Percentiles rank a stretch among this genome's conserved stretches.
These are phyloP conservation scores for Aureobasidium uvarum DNA, from an alignment of 2,329 filamentous ascomycete species.

Conservation along the genomic window DNA sequence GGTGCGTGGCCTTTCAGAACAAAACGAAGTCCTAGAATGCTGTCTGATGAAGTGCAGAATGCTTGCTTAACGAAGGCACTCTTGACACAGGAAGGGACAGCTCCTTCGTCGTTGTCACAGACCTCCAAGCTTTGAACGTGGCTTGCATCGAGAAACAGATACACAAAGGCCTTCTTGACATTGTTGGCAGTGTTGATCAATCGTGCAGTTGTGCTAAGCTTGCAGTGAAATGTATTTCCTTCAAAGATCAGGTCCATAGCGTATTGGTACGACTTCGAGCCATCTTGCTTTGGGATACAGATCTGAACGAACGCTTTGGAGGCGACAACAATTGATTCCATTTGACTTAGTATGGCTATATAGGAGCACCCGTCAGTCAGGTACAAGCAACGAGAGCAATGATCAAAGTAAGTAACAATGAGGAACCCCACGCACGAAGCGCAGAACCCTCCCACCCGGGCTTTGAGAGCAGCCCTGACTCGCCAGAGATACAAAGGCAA, in stretches of 20 bases:
- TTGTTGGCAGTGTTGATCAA: neutral
- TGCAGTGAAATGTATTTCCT: neutral
- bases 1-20: neutral
- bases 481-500: conserved; percentile 3
- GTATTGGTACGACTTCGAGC: neutral
- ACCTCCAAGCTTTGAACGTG: neutral
- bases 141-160: conserved; percentile 9
- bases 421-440: conserved; percentile 15
- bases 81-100: neutral
- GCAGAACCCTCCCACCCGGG: conserved; percentile 24
- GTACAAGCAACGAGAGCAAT: neutral
- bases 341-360: neutral
- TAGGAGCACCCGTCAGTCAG: neutral
- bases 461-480: conserved; percentile 20
- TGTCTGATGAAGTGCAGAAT: neutral
- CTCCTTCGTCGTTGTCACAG: neutral
- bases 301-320: neutral
- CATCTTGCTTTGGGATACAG: neutral
- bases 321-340: neutral
- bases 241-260: neutral
- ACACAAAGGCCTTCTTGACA: neutral
- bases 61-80: neutral
- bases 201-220: neutral
- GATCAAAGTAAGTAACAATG: conserved; percentile 1
- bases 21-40: neutral